phyloP scores from a whole-genome alignment of 2,329 filamentous ascomycete species.

The Anisogramma anomala region DNA sequence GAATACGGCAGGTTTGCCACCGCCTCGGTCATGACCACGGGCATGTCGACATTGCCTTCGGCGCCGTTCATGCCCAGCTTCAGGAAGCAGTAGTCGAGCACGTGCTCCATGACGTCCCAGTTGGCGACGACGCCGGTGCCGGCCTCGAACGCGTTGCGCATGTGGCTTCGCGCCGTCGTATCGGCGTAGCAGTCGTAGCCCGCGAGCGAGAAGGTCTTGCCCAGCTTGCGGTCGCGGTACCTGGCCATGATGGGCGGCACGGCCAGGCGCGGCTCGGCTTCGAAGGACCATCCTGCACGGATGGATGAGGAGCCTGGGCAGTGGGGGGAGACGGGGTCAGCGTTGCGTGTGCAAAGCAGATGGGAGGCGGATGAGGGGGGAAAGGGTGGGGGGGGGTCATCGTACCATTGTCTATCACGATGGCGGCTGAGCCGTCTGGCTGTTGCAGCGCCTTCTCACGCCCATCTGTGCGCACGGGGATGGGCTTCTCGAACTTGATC shows the following conservation, averaged over 20 bases:
- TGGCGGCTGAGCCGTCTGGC: slow-evolving; percentile 53
- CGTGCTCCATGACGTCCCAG: slow-evolving; percentile 94
- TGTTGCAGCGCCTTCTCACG: slow-evolving; percentile 54
- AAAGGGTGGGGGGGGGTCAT: background rate
- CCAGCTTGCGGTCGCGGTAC: slow-evolving; percentile 87
- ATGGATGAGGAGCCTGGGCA: slow-evolving; percentile 68
- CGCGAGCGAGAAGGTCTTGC: slow-evolving; percentile 83
- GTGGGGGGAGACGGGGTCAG: slow-evolving; percentile 15
- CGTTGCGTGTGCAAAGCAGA: slow-evolving; percentile 9
- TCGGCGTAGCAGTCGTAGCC: slow-evolving; percentile 91
- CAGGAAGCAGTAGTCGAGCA: slow-evolving; percentile 88
- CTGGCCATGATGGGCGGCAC: slow-evolving; percentile 87
- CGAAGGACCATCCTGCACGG: slow-evolving; percentile 93
- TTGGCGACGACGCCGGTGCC: slow-evolving; percentile 88
- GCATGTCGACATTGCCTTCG: slow-evolving; percentile 66
- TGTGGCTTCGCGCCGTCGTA: slow-evolving; percentile 80
- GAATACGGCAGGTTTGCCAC: slow-evolving; percentile 85
- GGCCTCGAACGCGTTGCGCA: slow-evolving; percentile 81
- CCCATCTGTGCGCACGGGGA: slow-evolving; percentile 50
- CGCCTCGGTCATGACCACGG: slow-evolving; percentile 90
- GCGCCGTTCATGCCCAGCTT: slow-evolving; percentile 77
- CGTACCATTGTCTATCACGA: slow-evolving; percentile 95
- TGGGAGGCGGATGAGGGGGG: background rate
- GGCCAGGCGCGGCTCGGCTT: slow-evolving; percentile 64
- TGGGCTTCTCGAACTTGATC: slow-evolving; percentile 45